A percentile compares a stretch with the other conserved stretches of the same genome.
These are phyloP conservation scores for Gnaphalium uliginosum DNA, from an alignment of 129 eudicot species.

Conservation along the genomic window DNA sequence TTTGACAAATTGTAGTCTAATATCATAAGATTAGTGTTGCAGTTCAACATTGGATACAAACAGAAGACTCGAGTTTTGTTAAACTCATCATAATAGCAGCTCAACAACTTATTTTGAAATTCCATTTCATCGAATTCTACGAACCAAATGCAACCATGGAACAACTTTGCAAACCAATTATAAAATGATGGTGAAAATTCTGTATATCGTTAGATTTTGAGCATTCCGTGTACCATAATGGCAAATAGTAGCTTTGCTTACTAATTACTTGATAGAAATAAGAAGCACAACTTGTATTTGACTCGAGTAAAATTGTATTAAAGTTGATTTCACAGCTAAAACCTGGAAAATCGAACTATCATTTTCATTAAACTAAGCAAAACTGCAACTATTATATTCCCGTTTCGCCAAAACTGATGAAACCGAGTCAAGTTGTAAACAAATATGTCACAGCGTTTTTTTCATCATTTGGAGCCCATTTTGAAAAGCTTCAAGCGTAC, in stretches of 20 bases:
- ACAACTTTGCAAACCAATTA: neutral
- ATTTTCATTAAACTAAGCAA: no score
- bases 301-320: neutral
- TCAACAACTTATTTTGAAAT: neutral
- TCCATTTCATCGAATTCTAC: no score
- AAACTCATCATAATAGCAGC: neutral
- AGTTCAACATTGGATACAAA: neutral
- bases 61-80: neutral
- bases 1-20: neutral
- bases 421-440: neutral
- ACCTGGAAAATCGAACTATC: neutral
- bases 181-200: constrained; percentile 7
- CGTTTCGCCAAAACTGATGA: no score
- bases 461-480: no score
- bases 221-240: neutral
- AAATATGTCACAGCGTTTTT: no score
- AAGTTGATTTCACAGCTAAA: neutral
- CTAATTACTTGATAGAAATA: neutral
- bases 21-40: neutral
- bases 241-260: constrained; percentile 4
- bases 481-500: neutral
- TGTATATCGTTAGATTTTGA: neutral
- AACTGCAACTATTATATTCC: no score
- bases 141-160: no score
- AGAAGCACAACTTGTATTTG: neutral